Conservation (phyloP, 1,139 yeast genomes). For the Geotrichum restrictum region DNA sequence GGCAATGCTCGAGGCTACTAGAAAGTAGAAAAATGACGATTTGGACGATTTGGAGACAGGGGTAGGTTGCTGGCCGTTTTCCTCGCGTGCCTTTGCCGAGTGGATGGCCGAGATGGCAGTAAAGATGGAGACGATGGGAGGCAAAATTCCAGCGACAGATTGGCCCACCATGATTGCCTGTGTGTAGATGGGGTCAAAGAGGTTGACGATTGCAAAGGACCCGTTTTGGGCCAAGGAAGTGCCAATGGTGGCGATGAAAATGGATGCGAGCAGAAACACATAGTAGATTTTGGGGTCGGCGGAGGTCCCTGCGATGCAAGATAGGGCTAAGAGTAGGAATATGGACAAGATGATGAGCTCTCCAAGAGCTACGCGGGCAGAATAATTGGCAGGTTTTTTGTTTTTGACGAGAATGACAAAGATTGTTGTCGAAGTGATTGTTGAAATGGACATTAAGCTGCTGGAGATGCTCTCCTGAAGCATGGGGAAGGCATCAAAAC, state of each 20-base stretch:
- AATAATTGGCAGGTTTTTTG: conserved; percentile 62
- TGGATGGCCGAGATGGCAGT: conserved; percentile 44
- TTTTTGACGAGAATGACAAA: conserved; percentile 61
- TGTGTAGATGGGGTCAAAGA: conserved; percentile 70
- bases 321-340: conserved; percentile 45
- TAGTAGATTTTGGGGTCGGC: conserved; percentile 37
- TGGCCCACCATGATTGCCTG: conserved; percentile 94
- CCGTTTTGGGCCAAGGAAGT: conserved; percentile 83
- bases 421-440: conserved; percentile 60
- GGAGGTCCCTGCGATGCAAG: conserved; percentile 40
- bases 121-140: conserved; percentile 68
- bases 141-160: conserved; percentile 88
- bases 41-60: conserved; percentile 13
- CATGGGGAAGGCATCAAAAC: conserved; percentile 47
- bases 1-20: conserved; percentile 65
- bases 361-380: conserved; percentile 56
- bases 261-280: conserved; percentile 44
- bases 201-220: conserved; percentile 78
- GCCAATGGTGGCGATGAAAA: conserved; percentile 45
- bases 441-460: conserved; percentile 85
- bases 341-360: conserved; percentile 53
- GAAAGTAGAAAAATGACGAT: conserved; percentile 59
- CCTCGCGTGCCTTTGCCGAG: conserved; percentile 36
- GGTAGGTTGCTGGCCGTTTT: not conserved
- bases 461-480: conserved; percentile 66